Evolutionary conservation across 2,329 filamentous ascomycete species (phyloP), one percentile per base, ranked within the genome.

Genomic region (Pseudogymnoascus sp.): DNA sequence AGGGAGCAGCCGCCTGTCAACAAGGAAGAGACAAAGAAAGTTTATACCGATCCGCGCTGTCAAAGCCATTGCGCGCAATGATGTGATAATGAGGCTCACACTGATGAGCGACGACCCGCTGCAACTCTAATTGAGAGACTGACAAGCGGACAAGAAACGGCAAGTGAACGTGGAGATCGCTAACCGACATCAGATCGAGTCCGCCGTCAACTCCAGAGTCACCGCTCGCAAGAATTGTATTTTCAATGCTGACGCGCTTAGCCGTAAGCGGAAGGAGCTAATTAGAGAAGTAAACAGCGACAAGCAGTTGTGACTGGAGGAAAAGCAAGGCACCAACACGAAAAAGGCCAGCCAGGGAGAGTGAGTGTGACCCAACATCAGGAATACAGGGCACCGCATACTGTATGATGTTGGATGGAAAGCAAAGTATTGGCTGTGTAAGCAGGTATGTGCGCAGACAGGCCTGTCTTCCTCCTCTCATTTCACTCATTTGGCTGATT

Each of bases 1-100:
- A 54, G 43, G 43, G 43, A 54, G 25, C n/a, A 32, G n/a, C 25
- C n/a, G 25, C 43, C 43, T 54, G 43, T 54, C 25, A 54, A 54
- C 43, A 54, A 54, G 43, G 43, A 54, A 54, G 43, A 32, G 25
- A 54, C 43, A 32, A 54, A 5, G n/a, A 32, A 54, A 54, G 25
- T 54, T 54, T 32, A 54, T 54, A 54, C 8, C 11, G 43, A 54
- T 54, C 43, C 43, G 43, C 43, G 28, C 43, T 54, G 25, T 54
- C 43, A 54, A 32, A 54, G 43, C 25, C 43, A 54, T 54, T 54
- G 43, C 43, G n/a, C n/a, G 43, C 25, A 32, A 54, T 54, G n/a
- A n/a, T 25, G 43, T 18, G 43, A 54, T 25, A 54, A 54, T 54
- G 43, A 54, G 43, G 43, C 43, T 54, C 25, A 54, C 43, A 54